Conservation (phyloP, 345 rosid species). For the Eucalyptus paniculata region DNA sequence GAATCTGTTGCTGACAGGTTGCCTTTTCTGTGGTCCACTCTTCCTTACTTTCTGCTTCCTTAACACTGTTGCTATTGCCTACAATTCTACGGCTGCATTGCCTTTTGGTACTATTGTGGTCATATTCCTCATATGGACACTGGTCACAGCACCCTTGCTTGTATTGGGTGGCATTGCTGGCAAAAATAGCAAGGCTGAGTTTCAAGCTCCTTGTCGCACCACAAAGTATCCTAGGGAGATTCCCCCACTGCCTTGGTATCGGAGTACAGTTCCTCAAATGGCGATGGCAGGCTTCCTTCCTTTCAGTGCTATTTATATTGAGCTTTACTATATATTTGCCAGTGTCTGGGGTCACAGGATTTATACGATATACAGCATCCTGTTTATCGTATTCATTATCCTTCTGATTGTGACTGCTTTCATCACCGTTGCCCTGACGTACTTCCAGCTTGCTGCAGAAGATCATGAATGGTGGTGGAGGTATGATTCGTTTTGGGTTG, state of each 20-base stretch:
- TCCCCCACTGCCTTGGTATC: slow-evolving; percentile 76
- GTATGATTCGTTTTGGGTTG: slow-evolving; percentile 3
- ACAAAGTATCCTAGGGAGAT: slow-evolving; percentile 83
- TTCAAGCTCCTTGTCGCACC: slow-evolving; percentile 86
- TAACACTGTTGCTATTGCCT: slow-evolving; percentile 75
- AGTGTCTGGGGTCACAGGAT: background rate
- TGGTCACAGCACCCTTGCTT: slow-evolving; percentile 76
- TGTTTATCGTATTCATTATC: background rate
- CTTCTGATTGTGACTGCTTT: slow-evolving; percentile 69
- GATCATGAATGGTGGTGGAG: slow-evolving; percentile 97
- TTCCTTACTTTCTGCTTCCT: slow-evolving; percentile 87
- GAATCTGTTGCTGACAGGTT: slow-evolving; percentile 67
- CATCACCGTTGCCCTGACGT: slow-evolving; percentile 82
- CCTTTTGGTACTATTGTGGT: slow-evolving; percentile 88
- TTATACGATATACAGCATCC: background rate
- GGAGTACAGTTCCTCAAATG: slow-evolving; percentile 82
- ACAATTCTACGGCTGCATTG: slow-evolving; percentile 77
- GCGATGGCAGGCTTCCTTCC: slow-evolving; percentile 11
- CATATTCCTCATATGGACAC: slow-evolving; percentile 72
- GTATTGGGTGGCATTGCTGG: slow-evolving; percentile 95
- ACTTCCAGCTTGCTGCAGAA: slow-evolving; percentile 95
- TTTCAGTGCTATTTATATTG: background rate
- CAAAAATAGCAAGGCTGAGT: slow-evolving; percentile 82
- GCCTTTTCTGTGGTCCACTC: slow-evolving; percentile 84
- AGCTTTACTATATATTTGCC: background rate